Evolutionary conservation across 352 stramenopile species (phyloP).

Genomic region (Phytophthora brassicae): DNA sequence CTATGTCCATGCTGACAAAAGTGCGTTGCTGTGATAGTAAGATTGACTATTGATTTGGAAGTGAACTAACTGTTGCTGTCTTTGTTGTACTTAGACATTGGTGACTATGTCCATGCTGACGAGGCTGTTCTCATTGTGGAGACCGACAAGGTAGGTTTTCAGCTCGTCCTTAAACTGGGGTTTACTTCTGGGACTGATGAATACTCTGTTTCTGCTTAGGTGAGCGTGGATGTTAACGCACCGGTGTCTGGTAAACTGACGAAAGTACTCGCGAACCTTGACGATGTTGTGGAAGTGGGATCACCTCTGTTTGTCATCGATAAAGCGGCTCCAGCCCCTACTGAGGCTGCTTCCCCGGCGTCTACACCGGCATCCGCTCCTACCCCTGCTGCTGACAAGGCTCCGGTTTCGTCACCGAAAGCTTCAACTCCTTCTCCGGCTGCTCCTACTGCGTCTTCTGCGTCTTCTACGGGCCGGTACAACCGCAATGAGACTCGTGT

Average conservation of each 20-base stretch:
- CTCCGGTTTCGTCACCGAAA: conserved; percentile 24
- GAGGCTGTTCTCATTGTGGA: conserved; percentile 97
- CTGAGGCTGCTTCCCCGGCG: conserved; percentile 15
- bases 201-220: too few relatives aligned
- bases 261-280: conserved; percentile 93
- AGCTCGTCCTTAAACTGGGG: neutral
- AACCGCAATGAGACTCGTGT: conserved; percentile 77
- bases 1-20: conserved; percentile 94
- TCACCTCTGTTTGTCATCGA: conserved; percentile 43
- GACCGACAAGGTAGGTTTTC: conserved; percentile 96
- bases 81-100: conserved; percentile 61
- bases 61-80: conserved; percentile 1
- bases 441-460: conserved; percentile 24
- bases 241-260: conserved; percentile 90
- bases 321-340: conserved; percentile 30
- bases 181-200: too few relatives aligned
- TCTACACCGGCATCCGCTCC: conserved; percentile 18
- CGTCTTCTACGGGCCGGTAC: conserved; percentile 33
- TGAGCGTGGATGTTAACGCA: conserved; percentile 92
- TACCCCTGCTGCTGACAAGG: conserved; percentile 23
- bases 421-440: conserved; percentile 30
- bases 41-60: neutral
- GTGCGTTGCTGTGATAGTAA: too few relatives aligned
- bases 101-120: conserved; percentile 95
- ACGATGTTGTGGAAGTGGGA: conserved; percentile 97